These are phyloP conservation scores for Beauveria brongniartii DNA, from an alignment of 2,329 filamentous ascomycete genomes.

Conservation along the genomic window DNA sequence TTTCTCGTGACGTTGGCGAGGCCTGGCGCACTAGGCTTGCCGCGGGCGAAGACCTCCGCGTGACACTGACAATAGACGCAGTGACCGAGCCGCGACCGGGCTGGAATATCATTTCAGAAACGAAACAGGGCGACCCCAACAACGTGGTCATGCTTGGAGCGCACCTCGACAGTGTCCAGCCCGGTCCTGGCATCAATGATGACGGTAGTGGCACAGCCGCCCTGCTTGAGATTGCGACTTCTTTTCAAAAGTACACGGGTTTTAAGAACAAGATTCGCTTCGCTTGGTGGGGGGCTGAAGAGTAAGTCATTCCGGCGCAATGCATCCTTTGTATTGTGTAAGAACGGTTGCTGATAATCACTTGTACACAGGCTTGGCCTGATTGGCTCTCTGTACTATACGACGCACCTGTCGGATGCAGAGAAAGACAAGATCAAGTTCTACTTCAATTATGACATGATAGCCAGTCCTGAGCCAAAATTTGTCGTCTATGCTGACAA, in stretches of 20 bases:
- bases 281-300: slow-evolving; percentile 36
- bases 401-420: slow-evolving; percentile 24
- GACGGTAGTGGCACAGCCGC: slow-evolving; percentile 31
- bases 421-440: slow-evolving; percentile 50
- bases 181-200: slow-evolving; percentile 33
- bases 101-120: slow-evolving; percentile 36
- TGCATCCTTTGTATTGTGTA: no score
- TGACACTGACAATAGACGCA: slow-evolving; percentile 29
- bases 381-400: slow-evolving; percentile 35
- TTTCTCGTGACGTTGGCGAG: slow-evolving; percentile 27
- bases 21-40: slow-evolving; percentile 27
- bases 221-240: slow-evolving; percentile 31
- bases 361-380: slow-evolving; percentile 26
- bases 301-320: slow-evolving; percentile 18
- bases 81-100: slow-evolving; percentile 27
- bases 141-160: slow-evolving; percentile 35
- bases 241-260: slow-evolving; percentile 29
- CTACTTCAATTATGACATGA: slow-evolving; percentile 68
- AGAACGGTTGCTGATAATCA: background rate
- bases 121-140: slow-evolving; percentile 33
- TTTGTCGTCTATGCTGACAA: slow-evolving; percentile 33
- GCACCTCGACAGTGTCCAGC: slow-evolving; percentile 32
- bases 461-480: slow-evolving; percentile 36
- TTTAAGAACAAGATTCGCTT: slow-evolving; percentile 36
- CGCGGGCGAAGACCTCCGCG: slow-evolving; percentile 25